phyloP scores from a whole-genome alignment of 2,329 filamentous ascomycete species.

The Sphaerulina populicola region DNA sequence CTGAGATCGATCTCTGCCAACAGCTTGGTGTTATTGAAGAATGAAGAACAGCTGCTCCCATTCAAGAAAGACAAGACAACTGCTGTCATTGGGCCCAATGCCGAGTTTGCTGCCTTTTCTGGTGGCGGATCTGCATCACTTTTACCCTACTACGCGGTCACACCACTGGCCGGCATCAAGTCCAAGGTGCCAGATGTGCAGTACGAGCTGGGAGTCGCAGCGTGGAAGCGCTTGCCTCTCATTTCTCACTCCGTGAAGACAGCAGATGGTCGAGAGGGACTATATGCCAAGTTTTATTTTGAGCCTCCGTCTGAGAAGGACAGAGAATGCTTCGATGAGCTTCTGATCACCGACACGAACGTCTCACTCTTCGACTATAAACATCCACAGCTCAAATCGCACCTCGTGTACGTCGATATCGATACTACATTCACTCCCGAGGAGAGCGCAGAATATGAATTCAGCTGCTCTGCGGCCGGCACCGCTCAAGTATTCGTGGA shows the following conservation, averaged over 20 bases:
- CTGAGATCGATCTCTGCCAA: constrained; percentile 26
- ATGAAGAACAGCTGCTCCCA: constrained; percentile 56
- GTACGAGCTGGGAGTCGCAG: constrained; percentile 24
- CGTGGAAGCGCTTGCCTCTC: constrained; percentile 27
- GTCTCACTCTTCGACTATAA: constrained; percentile 48
- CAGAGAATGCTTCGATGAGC: constrained; percentile 46
- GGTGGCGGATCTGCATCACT: constrained; percentile 32
- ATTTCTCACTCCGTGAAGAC: constrained; percentile 23
- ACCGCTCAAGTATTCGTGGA: constrained; percentile 59
- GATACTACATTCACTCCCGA: constrained; percentile 54
- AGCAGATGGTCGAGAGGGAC: constrained; percentile 19
- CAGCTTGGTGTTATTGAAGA: constrained; percentile 49
- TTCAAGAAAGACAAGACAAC: constrained; percentile 58
- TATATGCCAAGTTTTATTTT: constrained; percentile 30
- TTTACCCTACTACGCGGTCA: constrained; percentile 30
- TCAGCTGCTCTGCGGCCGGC: constrained; percentile 58
- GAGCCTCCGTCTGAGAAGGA: constrained; percentile 42
- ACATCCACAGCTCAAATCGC: constrained; percentile 31
- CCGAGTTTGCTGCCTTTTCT: constrained; percentile 52
- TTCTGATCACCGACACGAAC: constrained; percentile 36
- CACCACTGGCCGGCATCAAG: constrained; percentile 29
- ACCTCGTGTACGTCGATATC: constrained; percentile 38
- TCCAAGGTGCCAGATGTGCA: constrained; percentile 20
- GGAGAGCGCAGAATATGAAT: constrained; percentile 54
- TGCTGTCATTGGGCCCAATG: constrained; percentile 69